Conservation (phyloP, 2,329 filamentous ascomycete genomes). For the Aureobasidium subglaciale region DNA sequence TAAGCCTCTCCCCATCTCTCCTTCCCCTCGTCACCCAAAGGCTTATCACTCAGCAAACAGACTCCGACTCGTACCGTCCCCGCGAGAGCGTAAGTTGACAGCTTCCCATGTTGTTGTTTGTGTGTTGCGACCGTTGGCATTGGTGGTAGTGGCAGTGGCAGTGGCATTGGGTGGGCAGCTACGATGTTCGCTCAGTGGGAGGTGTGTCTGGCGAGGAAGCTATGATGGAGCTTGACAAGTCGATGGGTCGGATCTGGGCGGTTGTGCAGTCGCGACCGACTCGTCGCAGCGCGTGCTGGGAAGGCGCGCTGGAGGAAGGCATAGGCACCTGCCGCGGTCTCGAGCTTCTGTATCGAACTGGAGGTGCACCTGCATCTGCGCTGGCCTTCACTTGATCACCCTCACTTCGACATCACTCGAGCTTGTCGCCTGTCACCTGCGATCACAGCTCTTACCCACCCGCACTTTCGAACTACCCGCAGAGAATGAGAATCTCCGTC, state of each 20-base stretch:
- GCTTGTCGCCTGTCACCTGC: background rate
- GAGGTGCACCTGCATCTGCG: background rate
- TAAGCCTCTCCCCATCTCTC: constrained; percentile 14
- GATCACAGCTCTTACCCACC: background rate
- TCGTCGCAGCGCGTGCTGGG: constrained; percentile 5
- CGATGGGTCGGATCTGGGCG: background rate
- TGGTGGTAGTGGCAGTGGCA: constrained; percentile 1
- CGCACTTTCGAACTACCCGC: background rate
- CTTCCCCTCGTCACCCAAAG: constrained; percentile 11
- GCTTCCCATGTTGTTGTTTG: background rate
- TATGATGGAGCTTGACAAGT: constrained; percentile 5
- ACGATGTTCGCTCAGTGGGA: background rate
- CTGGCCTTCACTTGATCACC: background rate
- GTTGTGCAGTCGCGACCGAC: background rate
- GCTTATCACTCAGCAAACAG: constrained; percentile 18
- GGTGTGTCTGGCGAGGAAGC: background rate
- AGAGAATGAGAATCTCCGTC: constrained; percentile 7
- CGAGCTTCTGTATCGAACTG: constrained; percentile 7
- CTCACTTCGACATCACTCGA: background rate
- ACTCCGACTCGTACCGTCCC: constrained; percentile 26
- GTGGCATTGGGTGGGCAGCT: background rate
- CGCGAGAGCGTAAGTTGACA: constrained; percentile 23
- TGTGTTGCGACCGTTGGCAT: constrained; percentile 6
- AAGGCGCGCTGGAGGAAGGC: constrained; percentile 1
- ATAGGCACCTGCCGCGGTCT: background rate